These are phyloP conservation scores for Trichophyton verrucosum DNA, from an alignment of 2,329 filamentous ascomycete genomes.

Conservation along the genomic window DNA sequence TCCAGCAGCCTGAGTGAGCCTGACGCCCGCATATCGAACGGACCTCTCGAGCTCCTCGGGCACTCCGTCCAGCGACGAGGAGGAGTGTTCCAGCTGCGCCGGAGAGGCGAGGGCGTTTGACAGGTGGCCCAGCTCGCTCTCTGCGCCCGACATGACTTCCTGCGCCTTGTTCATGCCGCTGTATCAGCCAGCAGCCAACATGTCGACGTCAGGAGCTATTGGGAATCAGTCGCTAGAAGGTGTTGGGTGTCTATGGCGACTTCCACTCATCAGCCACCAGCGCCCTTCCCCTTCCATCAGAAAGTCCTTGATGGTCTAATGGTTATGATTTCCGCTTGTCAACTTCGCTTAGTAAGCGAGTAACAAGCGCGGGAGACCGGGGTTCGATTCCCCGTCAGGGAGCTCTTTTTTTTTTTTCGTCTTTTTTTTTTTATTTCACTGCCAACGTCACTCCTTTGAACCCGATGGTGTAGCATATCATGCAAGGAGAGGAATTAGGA, in stretches of 20 bases:
- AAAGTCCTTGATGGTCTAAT: slow-evolving; percentile 12
- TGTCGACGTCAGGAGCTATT: background rate
- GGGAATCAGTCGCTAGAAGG: background rate
- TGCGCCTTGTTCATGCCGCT: background rate
- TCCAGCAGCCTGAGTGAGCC: slow-evolving; percentile 37
- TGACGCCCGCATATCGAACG: slow-evolving; percentile 33
- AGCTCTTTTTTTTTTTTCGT: slow-evolving; percentile 4
- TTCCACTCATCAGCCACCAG: background rate
- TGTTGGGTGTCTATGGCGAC: background rate
- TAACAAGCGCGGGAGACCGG: slow-evolving; percentile 13
- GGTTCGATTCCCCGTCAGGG: slow-evolving; percentile 15
- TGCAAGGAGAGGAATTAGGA: too few relatives aligned
- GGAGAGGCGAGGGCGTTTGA: slow-evolving; percentile 36
- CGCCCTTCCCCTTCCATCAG: background rate
- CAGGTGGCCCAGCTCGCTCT: slow-evolving; percentile 22
- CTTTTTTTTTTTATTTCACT: background rate
- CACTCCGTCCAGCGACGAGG: slow-evolving; percentile 33
- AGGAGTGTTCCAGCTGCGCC: slow-evolving; percentile 34
- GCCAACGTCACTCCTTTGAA: too few relatives aligned
- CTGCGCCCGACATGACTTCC: background rate
- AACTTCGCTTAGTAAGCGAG: background rate
- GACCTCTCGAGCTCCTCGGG: slow-evolving; percentile 32
- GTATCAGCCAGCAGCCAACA: background rate
- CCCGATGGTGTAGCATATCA: too few relatives aligned
- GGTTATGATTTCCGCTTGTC: slow-evolving; percentile 14